phyloP scores from a whole-genome alignment of 2,329 filamentous ascomycete genomes.

The Paramyrothecium roridum region DNA sequence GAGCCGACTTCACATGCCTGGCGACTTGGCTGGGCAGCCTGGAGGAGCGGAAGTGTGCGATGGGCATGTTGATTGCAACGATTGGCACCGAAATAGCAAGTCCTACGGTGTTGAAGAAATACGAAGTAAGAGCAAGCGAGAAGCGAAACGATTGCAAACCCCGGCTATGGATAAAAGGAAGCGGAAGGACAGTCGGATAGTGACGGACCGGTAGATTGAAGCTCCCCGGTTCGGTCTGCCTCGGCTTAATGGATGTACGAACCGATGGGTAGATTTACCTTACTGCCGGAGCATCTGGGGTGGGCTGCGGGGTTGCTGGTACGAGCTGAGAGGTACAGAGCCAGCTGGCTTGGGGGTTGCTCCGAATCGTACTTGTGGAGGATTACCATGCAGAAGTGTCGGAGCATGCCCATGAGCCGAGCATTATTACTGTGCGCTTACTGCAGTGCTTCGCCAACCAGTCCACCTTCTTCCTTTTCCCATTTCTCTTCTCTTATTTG shows the following conservation, averaged over 20 bases:
- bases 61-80: constrained; percentile 18
- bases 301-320: not conserved
- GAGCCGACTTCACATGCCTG: constrained; percentile 35
- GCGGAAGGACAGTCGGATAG: not conserved
- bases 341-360: too few species aligned
- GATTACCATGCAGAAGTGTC: too few species aligned
- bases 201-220: not conserved
- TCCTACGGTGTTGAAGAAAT: not conserved
- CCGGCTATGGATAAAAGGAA: not conserved
- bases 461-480: too few species aligned
- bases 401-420: too few species aligned
- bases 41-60: constrained; percentile 29
- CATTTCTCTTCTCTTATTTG: too few species aligned
- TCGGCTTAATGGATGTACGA: constrained; percentile 32
- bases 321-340: not conserved
- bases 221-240: constrained; percentile 25
- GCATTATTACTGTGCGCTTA: too few species aligned
- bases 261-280: not conserved
- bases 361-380: too few species aligned
- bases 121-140: constrained; percentile 1
- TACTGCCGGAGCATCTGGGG: too few species aligned
- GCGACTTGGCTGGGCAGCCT: constrained; percentile 30
- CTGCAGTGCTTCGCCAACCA: too few species aligned
- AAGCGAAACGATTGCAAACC: not conserved
- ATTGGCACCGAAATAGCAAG: not conserved